Evolutionary conservation across 177 flowering plant species (phyloP).

Genomic region (Vitis hybrid): DNA sequence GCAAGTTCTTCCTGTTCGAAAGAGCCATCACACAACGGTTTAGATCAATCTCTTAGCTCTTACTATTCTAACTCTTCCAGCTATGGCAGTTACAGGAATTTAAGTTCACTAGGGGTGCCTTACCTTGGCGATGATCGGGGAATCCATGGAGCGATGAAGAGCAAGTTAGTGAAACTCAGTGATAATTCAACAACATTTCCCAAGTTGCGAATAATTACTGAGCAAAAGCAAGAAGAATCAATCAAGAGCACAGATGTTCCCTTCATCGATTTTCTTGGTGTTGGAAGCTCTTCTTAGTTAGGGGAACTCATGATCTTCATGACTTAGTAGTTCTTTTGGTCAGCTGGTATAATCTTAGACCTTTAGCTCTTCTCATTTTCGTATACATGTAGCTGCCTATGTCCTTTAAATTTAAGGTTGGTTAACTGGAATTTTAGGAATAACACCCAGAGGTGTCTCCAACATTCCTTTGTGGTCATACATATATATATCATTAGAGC

Average conservation of each 20-base stretch:
- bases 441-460: too few species aligned
- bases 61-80: conserved; percentile 12
- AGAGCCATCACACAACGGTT: neutral
- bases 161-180: conserved; percentile 8
- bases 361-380: too few species aligned
- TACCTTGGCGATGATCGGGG: conserved; percentile 7
- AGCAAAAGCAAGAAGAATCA: conserved; percentile 21
- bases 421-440: too few species aligned
- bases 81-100: neutral
- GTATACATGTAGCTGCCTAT: too few species aligned
- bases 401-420: too few species aligned
- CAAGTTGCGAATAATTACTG: conserved; percentile 8
- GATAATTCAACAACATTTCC: conserved; percentile 12
- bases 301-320: neutral
- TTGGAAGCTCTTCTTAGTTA: conserved; percentile 44
- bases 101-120: conserved; percentile 11
- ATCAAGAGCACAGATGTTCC: conserved; percentile 37
- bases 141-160: conserved; percentile 11
- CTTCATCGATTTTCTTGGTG: conserved; percentile 86
- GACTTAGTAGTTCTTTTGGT: too few species aligned
- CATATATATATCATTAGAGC: too few species aligned
- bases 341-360: too few species aligned
- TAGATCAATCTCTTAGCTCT: conserved; percentile 10
- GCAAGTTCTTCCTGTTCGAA: conserved; percentile 2
- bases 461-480: too few species aligned